Evolutionary conservation across 257 asterid genomes (phyloP), one percentile per base, ranked within the genome.

Genomic region (Mitragyna speciosa): DNA sequence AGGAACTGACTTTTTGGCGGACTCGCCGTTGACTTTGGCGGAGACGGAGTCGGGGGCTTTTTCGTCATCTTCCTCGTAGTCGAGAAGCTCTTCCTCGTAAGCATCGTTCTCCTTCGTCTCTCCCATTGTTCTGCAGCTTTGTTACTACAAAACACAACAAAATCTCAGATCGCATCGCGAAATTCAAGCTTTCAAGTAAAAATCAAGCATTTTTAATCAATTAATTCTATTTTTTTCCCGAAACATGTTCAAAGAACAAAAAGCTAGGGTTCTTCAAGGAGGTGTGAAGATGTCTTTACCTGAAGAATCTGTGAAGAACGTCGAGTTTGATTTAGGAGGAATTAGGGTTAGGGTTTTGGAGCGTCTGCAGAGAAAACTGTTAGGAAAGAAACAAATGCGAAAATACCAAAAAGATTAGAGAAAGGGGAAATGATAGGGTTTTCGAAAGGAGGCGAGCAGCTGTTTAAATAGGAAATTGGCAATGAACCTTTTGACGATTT

Each of bases 1-100:
- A 63, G 65, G 24, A 48, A 43, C 94, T 89, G 83, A 94, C 98
- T 93, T 94, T 65, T 94, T 91, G 70, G 66, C 94, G 71, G 98
- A 85, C 84, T 94, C 97, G 86, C 97, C 98, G 88, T 92, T 91
- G 87, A 85, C 89, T 88, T 90, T 93, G 76, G 83, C 92, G 33
- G 78, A 64, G 75, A 87, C 87, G 12, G 94, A 87, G 67, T 91
- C 97, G 4, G 88, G 90, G 75, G 90, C 92, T 77, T 91, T 93
- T 59, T 94, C 97, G 26, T 94, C 98, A 41, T 94, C 98, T 79
- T 94, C 98, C 78, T 94, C 98, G 85, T 94, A 94, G 86, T 94
- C 98, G 69, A 94, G 92, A 73, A 94, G 97, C 92, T 94, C 98
- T 84, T 94, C 97, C 78, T 93, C 98, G 84, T 93, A 94, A 1